Base-by-base conservation (phyloP, 805 yeast genomes). In the Priceomyces fermenticarens region DNA sequence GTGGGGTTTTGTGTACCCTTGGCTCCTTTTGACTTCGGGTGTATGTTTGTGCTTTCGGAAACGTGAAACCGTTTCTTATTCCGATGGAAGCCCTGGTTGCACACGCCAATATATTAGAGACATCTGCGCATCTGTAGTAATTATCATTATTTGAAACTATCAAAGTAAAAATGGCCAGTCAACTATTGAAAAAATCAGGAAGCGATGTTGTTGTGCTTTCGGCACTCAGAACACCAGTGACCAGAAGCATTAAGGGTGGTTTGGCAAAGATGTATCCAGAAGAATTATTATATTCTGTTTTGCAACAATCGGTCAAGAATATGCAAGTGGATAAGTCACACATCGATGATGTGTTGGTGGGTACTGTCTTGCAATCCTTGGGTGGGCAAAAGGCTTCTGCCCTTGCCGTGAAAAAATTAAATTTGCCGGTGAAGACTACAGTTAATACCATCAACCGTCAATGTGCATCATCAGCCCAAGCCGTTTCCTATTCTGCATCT, bases 401-500 rank as follows among this genome's bases (percentile, higher is more conserved):
- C 1, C 42, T 62, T 36, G 70, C 70, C 10, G 55, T 60, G 30
- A 65, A 63, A 39, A 40, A 57, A 3, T 54, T 50, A 15, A 68
- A 67, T 9, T 63, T 65, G 42, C 70, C 69, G 3, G 45, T 51
- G 17, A 41, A 51, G 12, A 63, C 70, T 12, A 63, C 70, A 3
- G 53, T 64, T 25, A 62, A 58, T 37, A 63, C 71, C 9, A 44
- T 62, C 30, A 65, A 66, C 45, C 48, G 72, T 39, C 71, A 67
- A 42, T 67, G 72, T 43, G 61, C 68, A 13, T 65, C 70, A 4
- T 65, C 70, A 4, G 67, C 68, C 8, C 70, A 65, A 43, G 70
- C 70, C 10, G 44, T 65, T 16, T 42, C 66, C 1, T 61, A 60
- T 35, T 43, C 58, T 17, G 68, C 70, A 7, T 53, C 57, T 29